phyloP scores from a whole-genome alignment of 495 filamentous ascomycete genomes.

The Hypoxylon crocopeplum region DNA sequence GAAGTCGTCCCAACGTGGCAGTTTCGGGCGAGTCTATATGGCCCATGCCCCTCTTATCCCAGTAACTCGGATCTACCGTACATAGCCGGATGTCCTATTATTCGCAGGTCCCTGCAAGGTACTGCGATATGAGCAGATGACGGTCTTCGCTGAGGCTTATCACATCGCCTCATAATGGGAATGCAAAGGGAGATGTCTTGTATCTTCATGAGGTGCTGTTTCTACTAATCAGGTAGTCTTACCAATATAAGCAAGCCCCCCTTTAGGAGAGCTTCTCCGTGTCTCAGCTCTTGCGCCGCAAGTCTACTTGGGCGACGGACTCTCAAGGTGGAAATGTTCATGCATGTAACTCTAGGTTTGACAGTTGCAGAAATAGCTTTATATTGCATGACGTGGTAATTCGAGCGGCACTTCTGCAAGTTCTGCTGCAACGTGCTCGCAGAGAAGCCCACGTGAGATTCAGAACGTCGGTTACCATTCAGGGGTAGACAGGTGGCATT shows the following conservation, averaged over 20 bases:
- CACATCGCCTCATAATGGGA: neutral
- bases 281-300: neutral
- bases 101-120: neutral
- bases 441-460: no score
- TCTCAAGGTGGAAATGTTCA: neutral
- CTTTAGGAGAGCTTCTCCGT: neutral
- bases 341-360: neutral
- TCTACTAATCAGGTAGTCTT: no score
- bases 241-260: no score
- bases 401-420: neutral
- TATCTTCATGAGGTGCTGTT: neutral
- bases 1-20: no score
- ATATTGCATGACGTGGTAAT: neutral
- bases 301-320: neutral
- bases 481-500: no score
- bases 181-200: neutral
- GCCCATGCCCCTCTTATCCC: neutral
- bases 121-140: neutral
- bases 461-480: no score
- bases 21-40: no score
- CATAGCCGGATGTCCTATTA: neutral
- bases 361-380: neutral
- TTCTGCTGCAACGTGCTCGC: no score
- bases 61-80: neutral
- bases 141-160: neutral